Evolutionary conservation across 345 rosid species (phyloP).

Genomic region (thale cress (Arabidopsis thaliana)): TAIR10.1 NC_003074.8:17482001-17482500

Average conservation of each 20-base stretch:
- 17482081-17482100: conserved; percentile 43
- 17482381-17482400: conserved; percentile 94
- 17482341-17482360: conserved; percentile 69
- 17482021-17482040: background rate
- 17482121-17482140: conserved; percentile 85
- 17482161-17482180: conserved; percentile 78
- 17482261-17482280: conserved; percentile 61
- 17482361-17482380: conserved; percentile 72
- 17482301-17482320: conserved; percentile 62
- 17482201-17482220: background rate
- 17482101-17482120: conserved; percentile 52
- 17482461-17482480: conserved; percentile 81
- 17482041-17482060: conserved; percentile 18
- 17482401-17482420: conserved; percentile 82
- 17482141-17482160: conserved; percentile 91
- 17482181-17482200: conserved; percentile 72
- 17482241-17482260: background rate
- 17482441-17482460: conserved; percentile 85
- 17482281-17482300: conserved; percentile 58
- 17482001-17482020: background rate
- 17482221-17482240: background rate
- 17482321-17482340: conserved; percentile 75
- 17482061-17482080: conserved; percentile 61
- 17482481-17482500: conserved; percentile 80
- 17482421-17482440: conserved; percentile 77